Evolutionary conservation across 352 stramenopile species (phyloP).

Genomic region (Hyaloperonospora brassicae): DNA sequence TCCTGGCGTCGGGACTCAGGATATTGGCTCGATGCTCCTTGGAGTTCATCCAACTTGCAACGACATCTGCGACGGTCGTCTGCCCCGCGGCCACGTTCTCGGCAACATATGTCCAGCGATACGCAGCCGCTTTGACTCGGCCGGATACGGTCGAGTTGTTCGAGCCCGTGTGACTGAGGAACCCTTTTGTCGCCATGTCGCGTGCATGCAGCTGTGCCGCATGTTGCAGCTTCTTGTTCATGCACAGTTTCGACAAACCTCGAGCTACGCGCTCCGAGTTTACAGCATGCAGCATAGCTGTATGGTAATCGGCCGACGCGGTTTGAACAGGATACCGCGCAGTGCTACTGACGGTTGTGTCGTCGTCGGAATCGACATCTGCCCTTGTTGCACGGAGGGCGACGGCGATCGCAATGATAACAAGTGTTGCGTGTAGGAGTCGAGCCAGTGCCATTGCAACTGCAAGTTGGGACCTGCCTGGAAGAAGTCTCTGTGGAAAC

Average conservation of each 20-base stretch:
- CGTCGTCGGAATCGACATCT: conserved; percentile 2
- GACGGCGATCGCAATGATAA: conserved; percentile 2
- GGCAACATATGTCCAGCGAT: conserved; percentile 27
- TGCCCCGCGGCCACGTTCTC: conserved; percentile 55
- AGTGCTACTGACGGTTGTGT: background rate
- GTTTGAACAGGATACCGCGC: conserved; percentile 7
- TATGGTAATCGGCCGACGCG: conserved; percentile 14
- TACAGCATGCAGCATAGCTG: conserved; percentile 34
- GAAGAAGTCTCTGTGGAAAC: background rate
- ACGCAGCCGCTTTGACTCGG: conserved; percentile 31
- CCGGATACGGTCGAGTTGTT: conserved; percentile 33
- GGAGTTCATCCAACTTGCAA: conserved; percentile 52
- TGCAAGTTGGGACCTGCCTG: background rate
- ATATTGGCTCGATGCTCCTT: conserved; percentile 37
- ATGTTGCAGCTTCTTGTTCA: conserved; percentile 30
- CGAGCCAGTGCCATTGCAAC: conserved; percentile 14
- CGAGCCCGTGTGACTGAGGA: conserved; percentile 38
- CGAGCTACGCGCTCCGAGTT: conserved; percentile 36
- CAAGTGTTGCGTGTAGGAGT: conserved; percentile 4
- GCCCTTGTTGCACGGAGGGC: conserved; percentile 3
- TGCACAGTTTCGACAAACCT: conserved; percentile 31
- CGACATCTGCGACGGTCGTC: conserved; percentile 27
- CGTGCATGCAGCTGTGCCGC: conserved; percentile 24
- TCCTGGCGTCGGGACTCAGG: conserved; percentile 22
- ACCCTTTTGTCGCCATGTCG: conserved; percentile 43